Evolutionary conservation across 2,329 filamentous ascomycete genomes (phyloP), one percentile per base, ranked within the genome.

Genomic region (Paecilomyces niveus): DNA sequence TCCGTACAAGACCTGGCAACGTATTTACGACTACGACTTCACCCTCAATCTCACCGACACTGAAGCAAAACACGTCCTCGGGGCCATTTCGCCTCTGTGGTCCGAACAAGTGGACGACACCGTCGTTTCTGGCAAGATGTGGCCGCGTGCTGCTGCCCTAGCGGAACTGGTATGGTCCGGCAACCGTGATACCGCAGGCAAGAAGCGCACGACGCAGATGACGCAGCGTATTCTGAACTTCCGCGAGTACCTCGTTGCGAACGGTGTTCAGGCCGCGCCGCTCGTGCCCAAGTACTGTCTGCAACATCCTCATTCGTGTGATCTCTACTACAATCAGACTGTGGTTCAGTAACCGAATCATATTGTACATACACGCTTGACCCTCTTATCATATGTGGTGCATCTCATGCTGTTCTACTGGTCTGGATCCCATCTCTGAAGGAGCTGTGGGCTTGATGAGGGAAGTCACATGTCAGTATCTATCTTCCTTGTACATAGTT

Each of bases 1-100:
- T 0, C 82, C 82, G 0, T 84, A 83, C 75, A 84, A 84, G 68
- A 83, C 80, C 21, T 84, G 81, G 81, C 82, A 84, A 67, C 81
- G 81, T 54, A 83, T 84, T 70, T 84, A 84, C 70, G 75, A 82
- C 74, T 84, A 79, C 67, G 81, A 84, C 70, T 83, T 84, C 66
- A 80, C 80, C 0, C 61, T 68, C 53, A 78, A 78, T 62, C 75
- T 84, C 7, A 80, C 79, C 1, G 70, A 70, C 0, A 62, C 67
- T 0, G 75, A 84, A 62, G 76, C 77, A 39, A 70, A 74, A 54
- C 81, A 81, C 57, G 66, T 84, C 21, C 73, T 82, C 21, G 82
- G 82, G n/a, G 79, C 76, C 29, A 75, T 79, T 39, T 76, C 81
- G 0, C 80, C 81, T 0, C 73, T 84, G 2, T 84, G 79, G 78